Percentiles rank a stretch among this genome's conserved stretches.
phyloP scores from a whole-genome alignment of 2,329 filamentous ascomycete species.

The Sclerotinia glacialis region DNA sequence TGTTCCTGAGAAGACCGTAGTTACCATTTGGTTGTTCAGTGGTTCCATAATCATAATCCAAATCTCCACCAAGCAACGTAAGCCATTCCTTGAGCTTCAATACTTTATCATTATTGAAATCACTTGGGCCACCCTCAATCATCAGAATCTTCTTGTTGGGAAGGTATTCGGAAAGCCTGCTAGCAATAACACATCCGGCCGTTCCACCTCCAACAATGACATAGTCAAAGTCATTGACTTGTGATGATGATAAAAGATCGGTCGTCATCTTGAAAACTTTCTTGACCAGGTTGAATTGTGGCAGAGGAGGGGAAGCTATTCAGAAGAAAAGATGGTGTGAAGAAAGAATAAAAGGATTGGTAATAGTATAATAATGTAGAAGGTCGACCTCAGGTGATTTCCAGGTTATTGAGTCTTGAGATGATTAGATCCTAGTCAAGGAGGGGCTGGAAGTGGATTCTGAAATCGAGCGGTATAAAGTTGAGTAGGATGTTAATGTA shows the following conservation, averaged over 20 bases:
- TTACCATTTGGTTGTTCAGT: conserved; percentile 86
- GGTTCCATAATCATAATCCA: conserved; percentile 89
- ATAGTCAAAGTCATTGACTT: conserved; percentile 46
- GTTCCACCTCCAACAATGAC: conserved; percentile 52
- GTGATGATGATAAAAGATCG: conserved; percentile 34
- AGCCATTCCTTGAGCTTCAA: conserved; percentile 87
- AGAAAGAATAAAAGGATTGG: conserved; percentile 6
- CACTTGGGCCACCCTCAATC: conserved; percentile 85
- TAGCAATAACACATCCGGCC: conserved; percentile 48
- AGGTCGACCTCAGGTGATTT: conserved; percentile 13
- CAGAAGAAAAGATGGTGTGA: not conserved
- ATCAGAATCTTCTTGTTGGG: conserved; percentile 77
- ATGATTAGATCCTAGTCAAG: conserved; percentile 14
- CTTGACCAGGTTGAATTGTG: not conserved
- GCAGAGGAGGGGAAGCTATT: not conserved
- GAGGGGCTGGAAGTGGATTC: conserved; percentile 20
- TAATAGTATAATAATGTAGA: conserved; percentile 3
- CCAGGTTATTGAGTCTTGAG: not conserved
- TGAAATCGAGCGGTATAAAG: no score
- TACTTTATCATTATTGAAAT: conserved; percentile 84
- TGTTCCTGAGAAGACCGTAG: conserved; percentile 45
- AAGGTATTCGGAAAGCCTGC: conserved; percentile 65
- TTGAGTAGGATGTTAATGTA: no score
- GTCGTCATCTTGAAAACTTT: conserved; percentile 36
- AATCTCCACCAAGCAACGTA: conserved; percentile 75